Percentiles rank a stretch among this genome's conserved stretches.
phyloP scores from a whole-genome alignment of 768 basidiomycete genomes.

The Mycena chlorophos region DNA sequence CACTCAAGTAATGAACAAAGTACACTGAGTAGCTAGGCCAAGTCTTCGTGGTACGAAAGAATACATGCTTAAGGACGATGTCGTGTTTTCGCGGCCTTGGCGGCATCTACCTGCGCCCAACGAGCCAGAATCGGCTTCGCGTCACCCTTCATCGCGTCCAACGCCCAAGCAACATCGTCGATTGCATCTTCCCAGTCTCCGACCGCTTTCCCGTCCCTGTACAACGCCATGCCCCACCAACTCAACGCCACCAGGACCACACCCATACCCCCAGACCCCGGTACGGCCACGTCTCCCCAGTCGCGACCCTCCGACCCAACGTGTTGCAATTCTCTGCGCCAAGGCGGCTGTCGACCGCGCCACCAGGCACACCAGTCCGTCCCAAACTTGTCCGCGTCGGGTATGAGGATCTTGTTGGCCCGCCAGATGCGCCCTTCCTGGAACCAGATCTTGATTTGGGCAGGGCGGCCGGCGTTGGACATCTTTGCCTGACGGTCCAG shows the following conservation, averaged over 20 bases:
- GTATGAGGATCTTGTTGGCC: neutral
- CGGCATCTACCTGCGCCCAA: too few relatives aligned
- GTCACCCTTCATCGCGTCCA: neutral
- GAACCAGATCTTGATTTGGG: neutral
- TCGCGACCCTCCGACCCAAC: neutral
- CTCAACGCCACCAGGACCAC: neutral
- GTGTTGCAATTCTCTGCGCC: neutral
- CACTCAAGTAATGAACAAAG: too few relatives aligned
- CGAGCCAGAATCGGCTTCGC: neutral
- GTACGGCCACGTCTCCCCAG: neutral
- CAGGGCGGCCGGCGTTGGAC: too few relatives aligned
- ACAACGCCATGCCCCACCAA: neutral
- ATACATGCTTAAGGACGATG: too few relatives aligned
- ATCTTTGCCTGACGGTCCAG: too few relatives aligned
- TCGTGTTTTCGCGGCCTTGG: too few relatives aligned
- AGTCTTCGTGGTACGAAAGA: too few relatives aligned
- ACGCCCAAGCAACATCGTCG: neutral
- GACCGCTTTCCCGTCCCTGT: neutral
- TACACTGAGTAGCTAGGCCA: too few relatives aligned
- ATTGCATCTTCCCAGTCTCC: neutral
- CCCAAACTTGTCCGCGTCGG: neutral
- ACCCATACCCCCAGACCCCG: neutral
- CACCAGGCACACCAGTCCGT: neutral
- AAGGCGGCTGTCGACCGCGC: neutral
- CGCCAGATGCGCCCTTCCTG: neutral